A percentile compares a stretch with the other conserved stretches of the same genome.
Evolutionary conservation across 441 rosid species (phyloP).

Genomic region (Sinapis alba): DNA sequence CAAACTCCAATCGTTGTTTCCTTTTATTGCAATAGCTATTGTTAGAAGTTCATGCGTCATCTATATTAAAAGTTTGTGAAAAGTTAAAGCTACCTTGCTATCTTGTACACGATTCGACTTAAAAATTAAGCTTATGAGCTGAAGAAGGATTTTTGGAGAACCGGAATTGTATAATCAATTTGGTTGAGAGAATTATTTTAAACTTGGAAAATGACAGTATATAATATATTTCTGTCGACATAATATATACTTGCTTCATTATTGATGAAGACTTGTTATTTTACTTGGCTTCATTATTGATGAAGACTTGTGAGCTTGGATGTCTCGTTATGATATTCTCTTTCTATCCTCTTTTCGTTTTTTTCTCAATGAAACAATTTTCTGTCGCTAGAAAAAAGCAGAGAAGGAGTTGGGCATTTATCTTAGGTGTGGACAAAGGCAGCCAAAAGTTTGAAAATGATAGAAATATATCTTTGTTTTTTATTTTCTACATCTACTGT

Average conservation of each 20-base stretch:
- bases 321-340: neutral
- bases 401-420: slow-evolving; percentile 2
- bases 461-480: neutral
- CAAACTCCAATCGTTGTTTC: too few species aligned
- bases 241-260: neutral
- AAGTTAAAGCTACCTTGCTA: neutral
- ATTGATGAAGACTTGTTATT: neutral
- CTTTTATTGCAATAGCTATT: neutral
- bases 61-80: neutral
- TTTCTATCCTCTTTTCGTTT: neutral
- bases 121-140: neutral
- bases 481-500: slow-evolving; percentile 7
- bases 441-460: slow-evolving; percentile 33
- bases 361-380: slow-evolving; percentile 10
- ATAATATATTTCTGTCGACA: neutral
- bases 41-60: too few species aligned
- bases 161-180: neutral
- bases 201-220: neutral
- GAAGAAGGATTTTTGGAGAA: neutral
- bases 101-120: neutral
- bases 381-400: slow-evolving; percentile 27
- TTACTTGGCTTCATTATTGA: slow-evolving; percentile 25
- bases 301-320: slow-evolving; percentile 25
- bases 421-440: slow-evolving; percentile 27
- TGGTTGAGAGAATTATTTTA: neutral